phyloP scores from a whole-genome alignment of 2,329 filamentous ascomycete species.

The Fusarium redolens region DNA sequence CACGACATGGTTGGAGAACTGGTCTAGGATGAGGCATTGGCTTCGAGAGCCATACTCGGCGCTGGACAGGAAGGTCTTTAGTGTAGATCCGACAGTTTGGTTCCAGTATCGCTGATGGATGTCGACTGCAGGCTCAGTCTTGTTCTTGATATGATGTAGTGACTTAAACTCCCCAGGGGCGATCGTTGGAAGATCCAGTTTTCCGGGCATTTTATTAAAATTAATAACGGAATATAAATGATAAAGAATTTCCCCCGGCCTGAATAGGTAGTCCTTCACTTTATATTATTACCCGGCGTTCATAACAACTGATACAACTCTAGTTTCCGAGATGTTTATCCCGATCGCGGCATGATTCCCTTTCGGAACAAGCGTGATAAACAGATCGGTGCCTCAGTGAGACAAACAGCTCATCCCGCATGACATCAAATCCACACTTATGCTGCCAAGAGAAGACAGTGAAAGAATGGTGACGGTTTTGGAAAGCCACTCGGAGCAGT shows the following conservation, averaged over 20 bases:
- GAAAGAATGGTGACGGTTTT: rapidly evolving
- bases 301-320: too few species aligned
- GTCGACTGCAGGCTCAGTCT: background rate
- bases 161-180: too few species aligned
- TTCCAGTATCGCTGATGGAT: constrained; percentile 6
- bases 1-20: background rate
- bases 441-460: background rate
- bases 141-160: background rate
- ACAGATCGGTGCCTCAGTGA: background rate
- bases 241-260: too few species aligned
- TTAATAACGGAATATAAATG: too few species aligned
- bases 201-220: too few species aligned
- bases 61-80: background rate
- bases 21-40: background rate
- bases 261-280: too few species aligned
- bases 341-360: background rate
- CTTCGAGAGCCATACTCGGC: background rate
- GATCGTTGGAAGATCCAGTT: too few species aligned
- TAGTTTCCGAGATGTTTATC: too few species aligned
- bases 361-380: background rate
- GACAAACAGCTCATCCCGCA: background rate
- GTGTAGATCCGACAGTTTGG: background rate
- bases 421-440: background rate
- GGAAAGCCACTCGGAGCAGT: background rate
- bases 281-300: too few species aligned